These are phyloP conservation scores for Nematodospora anomalae DNA, from an alignment of 1,139 yeast species.

Conservation along the genomic window DNA sequence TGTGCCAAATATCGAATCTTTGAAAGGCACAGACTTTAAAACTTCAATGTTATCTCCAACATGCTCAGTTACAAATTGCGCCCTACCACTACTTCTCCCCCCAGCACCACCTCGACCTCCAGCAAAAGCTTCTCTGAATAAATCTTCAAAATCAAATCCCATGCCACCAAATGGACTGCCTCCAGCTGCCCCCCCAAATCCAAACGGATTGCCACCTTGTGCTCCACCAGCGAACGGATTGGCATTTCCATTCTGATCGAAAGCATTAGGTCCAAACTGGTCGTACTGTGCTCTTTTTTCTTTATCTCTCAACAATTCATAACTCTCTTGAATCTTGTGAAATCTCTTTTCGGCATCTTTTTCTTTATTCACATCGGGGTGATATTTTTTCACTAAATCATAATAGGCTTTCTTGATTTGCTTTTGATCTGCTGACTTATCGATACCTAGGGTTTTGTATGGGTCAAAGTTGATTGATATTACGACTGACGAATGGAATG, in stretches of 20 bases:
- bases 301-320: slow-evolving; percentile 86
- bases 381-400: slow-evolving; percentile 88
- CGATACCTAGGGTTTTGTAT: slow-evolving; percentile 78
- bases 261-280: slow-evolving; percentile 86
- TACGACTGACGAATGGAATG: slow-evolving; percentile 28
- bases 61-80: slow-evolving; percentile 63
- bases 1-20: slow-evolving; percentile 86
- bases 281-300: slow-evolving; percentile 87
- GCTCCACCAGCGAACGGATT: slow-evolving; percentile 50
- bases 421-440: slow-evolving; percentile 65
- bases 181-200: slow-evolving; percentile 28
- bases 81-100: slow-evolving; percentile 37
- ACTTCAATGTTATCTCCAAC: slow-evolving; percentile 91
- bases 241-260: slow-evolving; percentile 64
- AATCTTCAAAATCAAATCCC: slow-evolving; percentile 78
- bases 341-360: slow-evolving; percentile 83
- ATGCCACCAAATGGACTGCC: slow-evolving; percentile 48
- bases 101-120: slow-evolving; percentile 44
- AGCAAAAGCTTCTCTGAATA: slow-evolving; percentile 74
- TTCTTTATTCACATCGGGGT: slow-evolving; percentile 95
- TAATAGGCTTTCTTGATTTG: slow-evolving; percentile 94
- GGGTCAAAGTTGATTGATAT: slow-evolving; percentile 61
- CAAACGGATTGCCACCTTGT: slow-evolving; percentile 34
- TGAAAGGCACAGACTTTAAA: slow-evolving; percentile 69
- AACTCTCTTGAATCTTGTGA: slow-evolving; percentile 92